Conservation (phyloP, 164 flowering plant species). For the Dillenia turbinata region DNA sequence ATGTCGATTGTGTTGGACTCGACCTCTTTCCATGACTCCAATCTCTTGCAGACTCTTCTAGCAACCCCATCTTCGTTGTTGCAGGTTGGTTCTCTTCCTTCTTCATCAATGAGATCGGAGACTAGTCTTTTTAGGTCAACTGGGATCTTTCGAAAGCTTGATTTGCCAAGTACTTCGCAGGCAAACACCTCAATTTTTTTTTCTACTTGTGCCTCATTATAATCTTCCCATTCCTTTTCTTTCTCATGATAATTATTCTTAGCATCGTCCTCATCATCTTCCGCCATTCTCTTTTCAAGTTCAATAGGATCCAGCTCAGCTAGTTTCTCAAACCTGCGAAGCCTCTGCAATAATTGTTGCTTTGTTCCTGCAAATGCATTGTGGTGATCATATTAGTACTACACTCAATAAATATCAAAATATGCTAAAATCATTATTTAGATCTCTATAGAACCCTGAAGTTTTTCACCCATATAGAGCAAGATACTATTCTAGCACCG, state of each 20-base stretch:
- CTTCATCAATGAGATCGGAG: constrained; percentile 53
- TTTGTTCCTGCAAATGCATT: constrained; percentile 51
- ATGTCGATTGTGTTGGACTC: constrained; percentile 63
- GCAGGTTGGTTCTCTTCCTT: constrained; percentile 16
- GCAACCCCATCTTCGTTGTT: constrained; percentile 21
- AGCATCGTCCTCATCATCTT: constrained; percentile 34
- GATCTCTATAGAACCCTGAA: no score
- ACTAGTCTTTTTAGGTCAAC: constrained; percentile 48
- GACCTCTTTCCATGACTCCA: constrained; percentile 64
- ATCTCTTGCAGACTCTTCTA: constrained; percentile 43
- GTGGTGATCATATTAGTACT: no score
- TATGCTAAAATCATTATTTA: no score
- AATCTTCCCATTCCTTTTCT: constrained; percentile 9
- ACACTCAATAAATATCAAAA: no score
- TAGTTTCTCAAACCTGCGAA: constrained; percentile 63
- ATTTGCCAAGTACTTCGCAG: constrained; percentile 17
- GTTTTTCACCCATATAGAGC: no score
- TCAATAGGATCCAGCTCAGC: constrained; percentile 75
- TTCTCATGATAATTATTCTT: constrained; percentile 12
- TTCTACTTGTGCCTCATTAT: constrained; percentile 16
- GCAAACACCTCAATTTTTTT: constrained; percentile 16
- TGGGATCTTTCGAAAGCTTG: constrained; percentile 29
- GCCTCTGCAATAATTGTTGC: constrained; percentile 56
- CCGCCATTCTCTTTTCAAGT: constrained; percentile 58
- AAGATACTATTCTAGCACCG: no score